Evolutionary conservation across 495 filamentous ascomycete genomes (phyloP).

Genomic region (Penicillium egyptiacum): DNA sequence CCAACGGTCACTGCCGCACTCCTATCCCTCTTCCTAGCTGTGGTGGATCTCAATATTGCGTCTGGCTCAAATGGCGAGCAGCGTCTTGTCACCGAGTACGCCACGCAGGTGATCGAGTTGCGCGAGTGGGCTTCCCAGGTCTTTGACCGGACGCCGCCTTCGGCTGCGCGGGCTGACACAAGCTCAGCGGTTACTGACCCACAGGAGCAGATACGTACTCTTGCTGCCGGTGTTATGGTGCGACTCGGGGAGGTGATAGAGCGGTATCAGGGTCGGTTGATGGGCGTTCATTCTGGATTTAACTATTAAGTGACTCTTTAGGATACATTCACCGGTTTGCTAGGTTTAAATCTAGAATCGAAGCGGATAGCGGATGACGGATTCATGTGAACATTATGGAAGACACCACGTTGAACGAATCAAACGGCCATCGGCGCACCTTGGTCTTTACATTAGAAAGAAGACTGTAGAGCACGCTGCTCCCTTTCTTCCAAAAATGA

Average conservation of each 20-base stretch:
- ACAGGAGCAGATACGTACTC: slow-evolving; percentile 41
- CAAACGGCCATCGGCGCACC: not conserved
- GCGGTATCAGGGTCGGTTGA: slow-evolving; percentile 65
- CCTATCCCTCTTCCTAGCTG: slow-evolving; percentile 73
- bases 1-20: slow-evolving; percentile 67
- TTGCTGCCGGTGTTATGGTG: slow-evolving; percentile 83
- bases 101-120: slow-evolving; percentile 40
- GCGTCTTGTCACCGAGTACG: slow-evolving; percentile 61
- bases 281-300: slow-evolving; percentile 53
- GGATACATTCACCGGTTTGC: not conserved
- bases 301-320: slow-evolving; percentile 30
- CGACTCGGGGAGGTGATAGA: slow-evolving; percentile 76
- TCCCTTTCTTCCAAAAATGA: slow-evolving; percentile 23
- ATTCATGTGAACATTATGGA: not conserved
- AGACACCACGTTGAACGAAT: not conserved
- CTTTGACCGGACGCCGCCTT: slow-evolving; percentile 55
- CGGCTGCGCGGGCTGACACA: slow-evolving; percentile 2
- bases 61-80: slow-evolving; percentile 58
- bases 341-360: not conserved
- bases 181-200: slow-evolving; percentile 48
- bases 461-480: not conserved
- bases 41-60: slow-evolving; percentile 75
- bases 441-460: not conserved
- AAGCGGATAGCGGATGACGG: not conserved
- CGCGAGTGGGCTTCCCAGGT: slow-evolving; percentile 56